These are phyloP conservation scores for Rhodotorula sp. DNA, from an alignment of 1,284 basidiomycete species.

Conservation along the genomic window DNA sequence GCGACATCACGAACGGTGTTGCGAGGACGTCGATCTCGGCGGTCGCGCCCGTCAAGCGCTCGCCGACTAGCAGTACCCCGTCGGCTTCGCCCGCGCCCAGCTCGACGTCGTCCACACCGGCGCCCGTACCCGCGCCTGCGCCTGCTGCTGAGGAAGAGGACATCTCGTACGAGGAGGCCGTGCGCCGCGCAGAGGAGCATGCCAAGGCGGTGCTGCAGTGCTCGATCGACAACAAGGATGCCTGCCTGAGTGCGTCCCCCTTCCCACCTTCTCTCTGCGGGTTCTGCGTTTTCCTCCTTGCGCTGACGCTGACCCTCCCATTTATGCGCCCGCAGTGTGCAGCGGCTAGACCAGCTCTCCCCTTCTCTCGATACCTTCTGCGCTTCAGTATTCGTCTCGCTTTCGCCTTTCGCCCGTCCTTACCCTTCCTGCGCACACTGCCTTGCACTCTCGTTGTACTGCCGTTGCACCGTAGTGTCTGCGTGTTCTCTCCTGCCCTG, in stretches of 20 bases:
- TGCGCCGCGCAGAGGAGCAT: constrained; percentile 69
- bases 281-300: too few relatives aligned
- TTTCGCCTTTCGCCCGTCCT: not conserved
- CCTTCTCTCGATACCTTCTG: too few relatives aligned
- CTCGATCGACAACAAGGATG: constrained; percentile 76
- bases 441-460: not conserved
- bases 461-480: not conserved
- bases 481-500: not conserved
- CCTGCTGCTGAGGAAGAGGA: constrained; percentile 62
- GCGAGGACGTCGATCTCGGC: constrained; percentile 24
- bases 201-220: constrained; percentile 80
- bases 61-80: constrained; percentile 13
- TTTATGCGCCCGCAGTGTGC: not conserved
- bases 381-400: not conserved
- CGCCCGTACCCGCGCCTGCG: constrained; percentile 43
- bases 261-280: not conserved
- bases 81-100: constrained; percentile 7
- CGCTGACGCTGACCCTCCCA: not conserved
- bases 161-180: constrained; percentile 78
- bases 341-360: not conserved
- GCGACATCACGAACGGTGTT: constrained; percentile 42
- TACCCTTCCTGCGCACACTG: not conserved
- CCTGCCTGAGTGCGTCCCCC: constrained; percentile 47
- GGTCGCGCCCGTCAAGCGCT: constrained; percentile 15
- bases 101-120: constrained; percentile 44